Evolutionary conservation across 163 green algal genomes (phyloP).

Genomic region (Smithsoniella earleae): DNA sequence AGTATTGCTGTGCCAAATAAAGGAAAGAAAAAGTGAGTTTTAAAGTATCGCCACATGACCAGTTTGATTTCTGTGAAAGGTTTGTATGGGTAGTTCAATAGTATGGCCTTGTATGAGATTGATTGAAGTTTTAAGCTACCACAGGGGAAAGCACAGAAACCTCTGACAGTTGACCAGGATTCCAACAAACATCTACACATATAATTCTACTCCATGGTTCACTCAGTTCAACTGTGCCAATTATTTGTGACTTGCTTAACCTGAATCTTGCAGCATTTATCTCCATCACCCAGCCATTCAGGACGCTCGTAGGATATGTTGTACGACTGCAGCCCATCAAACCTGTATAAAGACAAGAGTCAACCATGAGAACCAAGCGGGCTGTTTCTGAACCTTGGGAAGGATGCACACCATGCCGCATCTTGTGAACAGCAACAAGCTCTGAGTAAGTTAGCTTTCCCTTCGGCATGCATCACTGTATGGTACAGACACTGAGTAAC

Average conservation of each 20-base stretch:
- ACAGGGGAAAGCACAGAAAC: too few relatives aligned
- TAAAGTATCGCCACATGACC: too few relatives aligned
- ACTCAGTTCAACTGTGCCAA: too few relatives aligned
- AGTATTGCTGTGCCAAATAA: too few relatives aligned
- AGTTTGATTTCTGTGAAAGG: too few relatives aligned
- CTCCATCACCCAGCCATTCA: background rate
- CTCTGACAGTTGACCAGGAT: too few relatives aligned
- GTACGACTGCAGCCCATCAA: constrained; percentile 24
- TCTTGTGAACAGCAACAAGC: constrained; percentile 23
- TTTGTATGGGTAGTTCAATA: too few relatives aligned
- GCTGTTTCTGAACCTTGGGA: background rate
- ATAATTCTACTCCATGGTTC: too few relatives aligned
- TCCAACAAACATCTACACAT: too few relatives aligned
- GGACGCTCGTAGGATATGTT: background rate
- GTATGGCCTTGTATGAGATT: too few relatives aligned
- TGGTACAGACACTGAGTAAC: constrained; percentile 18
- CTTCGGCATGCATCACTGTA: background rate
- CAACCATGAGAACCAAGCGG: background rate
- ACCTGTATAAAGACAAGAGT: background rate
- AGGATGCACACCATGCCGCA: constrained; percentile 2
- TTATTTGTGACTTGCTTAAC: background rate
- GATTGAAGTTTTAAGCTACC: too few relatives aligned
- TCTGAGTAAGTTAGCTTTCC: background rate
- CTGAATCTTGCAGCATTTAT: constrained; percentile 11
- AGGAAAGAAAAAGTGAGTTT: too few relatives aligned